phyloP scores from a whole-genome alignment of 116 monocot genomes.

The Iris pallida region DNA sequence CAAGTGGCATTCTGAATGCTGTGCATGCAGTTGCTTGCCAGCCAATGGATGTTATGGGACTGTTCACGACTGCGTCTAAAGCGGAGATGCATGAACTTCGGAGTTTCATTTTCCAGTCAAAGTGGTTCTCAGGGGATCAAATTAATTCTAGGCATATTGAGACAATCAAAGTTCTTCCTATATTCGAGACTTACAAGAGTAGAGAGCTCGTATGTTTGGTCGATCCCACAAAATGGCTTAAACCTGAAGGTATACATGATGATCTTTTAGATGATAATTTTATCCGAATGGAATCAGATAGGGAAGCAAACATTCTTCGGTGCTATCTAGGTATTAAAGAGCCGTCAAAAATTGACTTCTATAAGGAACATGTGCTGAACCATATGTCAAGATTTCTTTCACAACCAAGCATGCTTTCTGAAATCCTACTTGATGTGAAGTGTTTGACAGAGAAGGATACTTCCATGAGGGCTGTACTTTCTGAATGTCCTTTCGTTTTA shows the following conservation, averaged over 20 bases:
- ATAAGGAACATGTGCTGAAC: constrained; percentile 61
- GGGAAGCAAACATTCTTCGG: constrained; percentile 68
- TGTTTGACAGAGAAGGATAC: constrained; percentile 54
- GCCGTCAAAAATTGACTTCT: constrained; percentile 75
- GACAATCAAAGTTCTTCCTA: constrained; percentile 76
- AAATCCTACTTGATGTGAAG: constrained; percentile 70
- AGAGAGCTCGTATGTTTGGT: constrained; percentile 48
- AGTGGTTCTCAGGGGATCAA: constrained; percentile 74
- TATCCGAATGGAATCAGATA: constrained; percentile 72
- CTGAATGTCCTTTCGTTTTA: constrained; percentile 76
- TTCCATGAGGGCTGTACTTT: constrained; percentile 42
- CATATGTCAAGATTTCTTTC: constrained; percentile 61
- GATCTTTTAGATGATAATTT: constrained; percentile 84
- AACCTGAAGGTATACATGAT: constrained; percentile 66
- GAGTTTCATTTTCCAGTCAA: constrained; percentile 91
- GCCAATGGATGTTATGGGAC: constrained; percentile 25
- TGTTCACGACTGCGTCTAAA: constrained; percentile 65
- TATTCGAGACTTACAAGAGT: constrained; percentile 75
- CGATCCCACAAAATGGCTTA: constrained; percentile 79
- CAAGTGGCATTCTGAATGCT: constrained; percentile 80
- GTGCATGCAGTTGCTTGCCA: constrained; percentile 45
- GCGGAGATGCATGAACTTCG: constrained; percentile 85
- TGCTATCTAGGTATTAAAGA: constrained; percentile 57
- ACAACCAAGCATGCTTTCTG: constrained; percentile 46
- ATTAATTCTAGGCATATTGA: constrained; percentile 46